A percentile compares a stretch with the other conserved stretches of the same genome.
These are phyloP conservation scores for Solanum infundibuliforme DNA, from an alignment of 257 asterid genomes.

Conservation along the genomic window DNA sequence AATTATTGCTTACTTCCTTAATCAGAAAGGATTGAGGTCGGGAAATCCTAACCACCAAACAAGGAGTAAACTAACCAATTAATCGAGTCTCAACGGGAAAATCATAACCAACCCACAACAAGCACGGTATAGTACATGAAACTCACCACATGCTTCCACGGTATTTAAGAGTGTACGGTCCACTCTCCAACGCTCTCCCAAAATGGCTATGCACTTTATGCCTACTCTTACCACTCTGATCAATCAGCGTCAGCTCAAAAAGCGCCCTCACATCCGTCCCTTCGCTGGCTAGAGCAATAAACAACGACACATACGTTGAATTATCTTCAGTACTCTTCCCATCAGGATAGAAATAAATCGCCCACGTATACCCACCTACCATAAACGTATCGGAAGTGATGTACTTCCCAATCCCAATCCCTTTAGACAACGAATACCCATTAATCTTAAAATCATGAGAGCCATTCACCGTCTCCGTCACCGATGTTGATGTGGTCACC, in stretches of 20 bases:
- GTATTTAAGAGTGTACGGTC: slow-evolving; percentile 85
- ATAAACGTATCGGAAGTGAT: slow-evolving; percentile 66
- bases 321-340: slow-evolving; percentile 92
- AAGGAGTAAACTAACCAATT: neutral
- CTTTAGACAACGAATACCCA: slow-evolving; percentile 76
- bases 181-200: slow-evolving; percentile 89
- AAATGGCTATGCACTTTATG: slow-evolving; percentile 96
- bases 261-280: slow-evolving; percentile 88
- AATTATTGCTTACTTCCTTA: neutral
- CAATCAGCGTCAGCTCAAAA: slow-evolving; percentile 75
- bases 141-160: slow-evolving; percentile 97
- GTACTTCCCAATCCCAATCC: slow-evolving; percentile 86
- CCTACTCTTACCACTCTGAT: slow-evolving; percentile 89
- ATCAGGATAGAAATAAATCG: slow-evolving; percentile 83
- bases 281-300: slow-evolving; percentile 75
- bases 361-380: slow-evolving; percentile 96
- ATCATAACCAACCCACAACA: neutral
- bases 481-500: slow-evolving; percentile 63
- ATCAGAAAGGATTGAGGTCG: neutral
- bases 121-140: neutral
- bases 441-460: slow-evolving; percentile 75
- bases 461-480: slow-evolving; percentile 74
- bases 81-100: neutral
- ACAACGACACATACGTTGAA: slow-evolving; percentile 72
- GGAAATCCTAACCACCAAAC: neutral